phyloP scores from a whole-genome alignment of 176 grass and related monocot species.

The Poa pratensis region DNA sequence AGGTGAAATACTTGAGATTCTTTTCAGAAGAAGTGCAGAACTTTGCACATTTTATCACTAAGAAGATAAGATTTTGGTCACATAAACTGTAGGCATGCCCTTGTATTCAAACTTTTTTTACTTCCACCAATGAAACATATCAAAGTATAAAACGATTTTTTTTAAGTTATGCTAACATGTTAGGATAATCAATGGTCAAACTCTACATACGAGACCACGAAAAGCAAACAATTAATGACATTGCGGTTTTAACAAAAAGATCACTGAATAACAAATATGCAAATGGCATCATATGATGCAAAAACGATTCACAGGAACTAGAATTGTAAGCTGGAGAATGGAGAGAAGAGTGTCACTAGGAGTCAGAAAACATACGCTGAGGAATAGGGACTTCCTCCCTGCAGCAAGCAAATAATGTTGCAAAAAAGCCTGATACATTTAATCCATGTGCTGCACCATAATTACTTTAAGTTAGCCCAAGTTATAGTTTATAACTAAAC shows the following conservation, averaged over 20 bases:
- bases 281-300: slow-evolving; percentile 26
- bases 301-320: not conserved
- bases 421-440: slow-evolving; percentile 63
- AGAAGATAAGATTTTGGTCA: not conserved
- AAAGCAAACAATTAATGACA: slow-evolving; percentile 2
- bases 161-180: slow-evolving; percentile 34
- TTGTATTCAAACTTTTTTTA: not conserved
- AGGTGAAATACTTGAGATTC: slow-evolving; percentile 7
- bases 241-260: slow-evolving; percentile 19
- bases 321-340: slow-evolving; percentile 10
- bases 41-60: slow-evolving; percentile 3
- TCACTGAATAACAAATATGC: not conserved
- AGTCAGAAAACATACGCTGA: slow-evolving; percentile 57
- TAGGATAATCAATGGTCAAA: slow-evolving; percentile 12
- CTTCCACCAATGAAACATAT: not conserved
- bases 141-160: not conserved
- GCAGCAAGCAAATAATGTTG: slow-evolving; percentile 76
- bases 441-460: slow-evolving; percentile 63
- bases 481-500: slow-evolving; percentile 30
- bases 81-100: not conserved
- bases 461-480: slow-evolving; percentile 38
- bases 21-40: slow-evolving; percentile 1
- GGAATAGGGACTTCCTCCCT: slow-evolving; percentile 67
- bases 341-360: slow-evolving; percentile 33
- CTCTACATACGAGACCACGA: not conserved